Percentiles rank a stretch among this genome's conserved stretches.
These are phyloP conservation scores for Clarireedia monteithiana DNA, from an alignment of 2,329 filamentous ascomycete genomes.

Conservation along the genomic window DNA sequence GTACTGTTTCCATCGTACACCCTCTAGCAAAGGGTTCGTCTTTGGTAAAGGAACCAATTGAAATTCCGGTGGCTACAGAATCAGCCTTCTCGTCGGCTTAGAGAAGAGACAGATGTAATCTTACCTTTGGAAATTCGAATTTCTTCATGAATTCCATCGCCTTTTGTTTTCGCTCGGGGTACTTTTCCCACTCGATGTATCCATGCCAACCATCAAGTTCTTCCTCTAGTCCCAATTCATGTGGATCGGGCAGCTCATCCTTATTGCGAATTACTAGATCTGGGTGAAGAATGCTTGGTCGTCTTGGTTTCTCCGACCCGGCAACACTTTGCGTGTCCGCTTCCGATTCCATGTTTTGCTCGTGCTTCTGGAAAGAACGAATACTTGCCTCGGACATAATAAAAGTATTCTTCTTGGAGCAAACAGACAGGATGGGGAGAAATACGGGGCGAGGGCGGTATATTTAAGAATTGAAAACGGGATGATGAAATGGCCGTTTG, in stretches of 20 bases:
- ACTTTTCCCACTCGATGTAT: conserved; percentile 64
- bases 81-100: not conserved
- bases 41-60: conserved; percentile 46
- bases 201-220: conserved; percentile 10
- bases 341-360: not conserved
- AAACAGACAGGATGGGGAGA: too few species aligned
- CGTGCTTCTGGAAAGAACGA: too few species aligned
- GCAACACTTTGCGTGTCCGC: not conserved
- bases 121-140: conserved; percentile 38
- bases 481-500: too few species aligned
- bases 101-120: not conserved
- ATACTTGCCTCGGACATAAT: too few species aligned
- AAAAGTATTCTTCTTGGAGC: too few species aligned
- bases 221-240: conserved; percentile 6
- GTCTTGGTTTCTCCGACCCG: not conserved
- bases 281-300: conserved; percentile 7
- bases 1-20: conserved; percentile 50
- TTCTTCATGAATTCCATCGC: conserved; percentile 47
- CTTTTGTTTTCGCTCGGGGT: conserved; percentile 57
- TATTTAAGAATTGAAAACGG: too few species aligned
- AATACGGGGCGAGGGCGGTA: too few species aligned
- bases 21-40: conserved; percentile 50
- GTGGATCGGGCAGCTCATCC: conserved; percentile 3
- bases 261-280: conserved; percentile 7
- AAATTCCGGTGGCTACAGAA: conserved; percentile 39